A percentile compares a stretch with the other conserved stretches of the same genome.
phyloP scores from a whole-genome alignment of 768 basidiomycete genomes.

The Naganishia friedmannii region DNA sequence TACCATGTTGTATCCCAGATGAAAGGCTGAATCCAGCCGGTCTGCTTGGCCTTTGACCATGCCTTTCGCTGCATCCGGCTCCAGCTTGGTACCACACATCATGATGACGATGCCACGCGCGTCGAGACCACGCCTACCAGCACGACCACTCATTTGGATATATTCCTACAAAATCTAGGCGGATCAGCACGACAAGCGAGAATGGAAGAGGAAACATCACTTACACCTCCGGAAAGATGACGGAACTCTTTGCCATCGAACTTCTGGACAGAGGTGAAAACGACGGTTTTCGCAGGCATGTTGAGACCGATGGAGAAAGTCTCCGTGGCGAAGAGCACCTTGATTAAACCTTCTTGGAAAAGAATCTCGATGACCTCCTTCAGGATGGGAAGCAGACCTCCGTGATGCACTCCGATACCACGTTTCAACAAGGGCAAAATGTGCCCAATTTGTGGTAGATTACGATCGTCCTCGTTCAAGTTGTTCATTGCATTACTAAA shows the following conservation, averaged over 20 bases:
- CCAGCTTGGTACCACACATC: slow-evolving; percentile 99
- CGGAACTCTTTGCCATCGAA: slow-evolving; percentile 95
- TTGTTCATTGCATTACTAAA: slow-evolving; percentile 87
- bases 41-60: slow-evolving; percentile 99
- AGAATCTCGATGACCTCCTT: slow-evolving; percentile 96
- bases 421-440: slow-evolving; percentile 86
- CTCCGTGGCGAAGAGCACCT: slow-evolving; percentile 95
- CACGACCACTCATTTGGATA: slow-evolving; percentile 98
- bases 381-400: slow-evolving; percentile 89
- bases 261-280: slow-evolving; percentile 91
- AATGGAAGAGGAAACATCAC: slow-evolving; percentile 24
- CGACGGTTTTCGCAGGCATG: slow-evolving; percentile 99
- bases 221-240: slow-evolving; percentile 64
- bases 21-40: slow-evolving; percentile 93
- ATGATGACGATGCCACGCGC: slow-evolving; percentile 99
- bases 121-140: slow-evolving; percentile 92
- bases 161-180: slow-evolving; percentile 67
- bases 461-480: slow-evolving; percentile 81
- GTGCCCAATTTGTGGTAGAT: slow-evolving; percentile 78
- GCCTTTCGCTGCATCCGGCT: slow-evolving; percentile 81
- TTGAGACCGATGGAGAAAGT: slow-evolving; percentile 69
- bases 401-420: slow-evolving; percentile 96
- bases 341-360: slow-evolving; percentile 91
- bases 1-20: slow-evolving; percentile 98
- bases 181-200: not conserved